Conservation (phyloP, 768 basidiomycete species). For the Coprinopsis cinerea region DNA sequence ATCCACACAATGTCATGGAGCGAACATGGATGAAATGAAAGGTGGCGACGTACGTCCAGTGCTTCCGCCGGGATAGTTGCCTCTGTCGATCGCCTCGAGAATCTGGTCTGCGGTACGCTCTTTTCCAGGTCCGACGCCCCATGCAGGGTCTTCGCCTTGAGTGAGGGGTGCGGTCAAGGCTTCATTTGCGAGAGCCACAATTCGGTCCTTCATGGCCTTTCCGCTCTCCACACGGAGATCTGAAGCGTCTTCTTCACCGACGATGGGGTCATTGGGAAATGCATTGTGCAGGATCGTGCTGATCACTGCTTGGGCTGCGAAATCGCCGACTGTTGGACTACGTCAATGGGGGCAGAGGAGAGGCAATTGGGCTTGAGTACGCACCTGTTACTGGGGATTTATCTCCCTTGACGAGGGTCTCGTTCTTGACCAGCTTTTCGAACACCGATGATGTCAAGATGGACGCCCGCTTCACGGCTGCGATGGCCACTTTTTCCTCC, state of each 20-base stretch:
- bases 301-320: constrained; percentile 89
- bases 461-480: constrained; percentile 85
- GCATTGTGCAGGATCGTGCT: constrained; percentile 68
- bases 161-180: constrained; percentile 52
- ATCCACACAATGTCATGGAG: background rate
- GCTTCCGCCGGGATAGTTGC: constrained; percentile 65
- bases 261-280: constrained; percentile 83
- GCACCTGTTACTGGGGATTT: constrained; percentile 87
- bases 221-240: constrained; percentile 56
- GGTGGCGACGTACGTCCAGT: constrained; percentile 56
- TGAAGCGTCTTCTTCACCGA: constrained; percentile 91
- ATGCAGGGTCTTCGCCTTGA: constrained; percentile 53
- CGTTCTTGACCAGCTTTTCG: constrained; percentile 75
- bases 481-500: constrained; percentile 79
- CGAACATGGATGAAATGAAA: constrained; percentile 5
- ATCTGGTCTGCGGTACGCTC: constrained; percentile 50
- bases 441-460: constrained; percentile 81
- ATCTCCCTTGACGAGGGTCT: constrained; percentile 86
- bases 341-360: background rate
- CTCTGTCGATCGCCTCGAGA: constrained; percentile 84
- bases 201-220: constrained; percentile 47
- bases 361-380: constrained; percentile 10
- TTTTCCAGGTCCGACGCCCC: constrained; percentile 67
- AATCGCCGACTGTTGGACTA: constrained; percentile 71
- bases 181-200: constrained; percentile 80